Conservation (phyloP, 164 flowering plant genomes). For the Malania oleifera region DNA sequence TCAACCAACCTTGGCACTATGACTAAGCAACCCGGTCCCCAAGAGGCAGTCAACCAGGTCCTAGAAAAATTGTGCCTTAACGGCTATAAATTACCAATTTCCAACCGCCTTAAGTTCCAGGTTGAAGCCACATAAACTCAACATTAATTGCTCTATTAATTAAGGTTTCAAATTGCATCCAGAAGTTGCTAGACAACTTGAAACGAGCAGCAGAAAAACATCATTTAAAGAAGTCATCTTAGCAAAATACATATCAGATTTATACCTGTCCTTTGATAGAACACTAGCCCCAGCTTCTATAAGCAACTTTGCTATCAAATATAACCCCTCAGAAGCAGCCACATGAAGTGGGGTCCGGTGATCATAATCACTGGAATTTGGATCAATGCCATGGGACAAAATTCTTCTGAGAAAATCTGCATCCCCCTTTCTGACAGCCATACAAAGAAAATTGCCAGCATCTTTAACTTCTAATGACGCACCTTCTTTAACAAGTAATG, state of each 20-base stretch:
- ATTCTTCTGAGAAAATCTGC: constrained; percentile 36
- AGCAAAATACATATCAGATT: background rate
- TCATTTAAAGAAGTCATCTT: background rate
- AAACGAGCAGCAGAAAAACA: background rate
- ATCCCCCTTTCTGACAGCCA: constrained; percentile 36
- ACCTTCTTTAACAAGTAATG: constrained; percentile 38
- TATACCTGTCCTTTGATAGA: constrained; percentile 46
- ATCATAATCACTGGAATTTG: constrained; percentile 56
- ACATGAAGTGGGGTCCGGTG: constrained; percentile 56
- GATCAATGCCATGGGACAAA: constrained; percentile 44
- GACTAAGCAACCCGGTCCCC: no score
- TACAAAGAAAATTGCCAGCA: constrained; percentile 50
- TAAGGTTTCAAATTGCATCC: background rate
- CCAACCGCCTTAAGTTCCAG: no score
- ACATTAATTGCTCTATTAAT: background rate
- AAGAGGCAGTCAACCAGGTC: no score
- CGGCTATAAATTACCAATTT: no score
- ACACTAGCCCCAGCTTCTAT: constrained; percentile 53
- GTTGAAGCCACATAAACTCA: no score
- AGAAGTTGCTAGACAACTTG: background rate
- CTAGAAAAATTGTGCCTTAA: no score
- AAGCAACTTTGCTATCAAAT: constrained; percentile 33
- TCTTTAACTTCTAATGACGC: constrained; percentile 37
- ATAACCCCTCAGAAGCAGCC: constrained; percentile 56
- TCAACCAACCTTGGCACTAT: no score